A percentile compares a stretch with the other conserved stretches of the same genome.
Evolutionary conservation across 768 basidiomycete species (phyloP).

Genomic region (Thelephora aurantiotincta): DNA sequence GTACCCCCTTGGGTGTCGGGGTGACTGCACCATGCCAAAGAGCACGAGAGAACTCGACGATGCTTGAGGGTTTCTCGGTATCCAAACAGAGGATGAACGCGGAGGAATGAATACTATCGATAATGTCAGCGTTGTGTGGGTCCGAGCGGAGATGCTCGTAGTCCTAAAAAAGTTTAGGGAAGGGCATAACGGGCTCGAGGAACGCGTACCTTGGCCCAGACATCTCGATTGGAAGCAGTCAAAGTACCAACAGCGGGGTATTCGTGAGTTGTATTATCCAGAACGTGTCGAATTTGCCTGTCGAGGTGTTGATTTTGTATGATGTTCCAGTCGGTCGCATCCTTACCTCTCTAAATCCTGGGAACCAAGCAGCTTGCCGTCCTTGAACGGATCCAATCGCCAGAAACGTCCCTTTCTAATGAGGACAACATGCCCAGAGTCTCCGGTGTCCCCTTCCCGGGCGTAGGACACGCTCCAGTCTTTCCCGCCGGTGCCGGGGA

Average conservation of each 20-base stretch:
- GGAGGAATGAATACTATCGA: constrained; percentile 69
- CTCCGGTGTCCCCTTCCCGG: constrained; percentile 35
- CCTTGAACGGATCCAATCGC: constrained; percentile 52
- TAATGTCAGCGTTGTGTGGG: constrained; percentile 44
- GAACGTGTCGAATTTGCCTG: constrained; percentile 59
- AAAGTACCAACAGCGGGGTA: constrained; percentile 57
- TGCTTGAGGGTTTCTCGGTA: constrained; percentile 32
- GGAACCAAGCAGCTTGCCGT: constrained; percentile 47
- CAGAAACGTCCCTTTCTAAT: constrained; percentile 77
- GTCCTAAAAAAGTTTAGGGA: not conserved
- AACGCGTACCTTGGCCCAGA: constrained; percentile 70
- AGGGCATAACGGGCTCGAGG: not conserved
- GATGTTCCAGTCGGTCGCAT: not conserved
- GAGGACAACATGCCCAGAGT: constrained; percentile 71
- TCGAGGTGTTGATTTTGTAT: not conserved
- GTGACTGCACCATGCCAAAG: constrained; percentile 71
- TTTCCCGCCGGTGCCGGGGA: constrained; percentile 51
- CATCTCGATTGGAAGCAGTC: constrained; percentile 67
- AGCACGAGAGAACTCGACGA: constrained; percentile 48
- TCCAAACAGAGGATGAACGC: constrained; percentile 82
- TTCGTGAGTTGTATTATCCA: constrained; percentile 43
- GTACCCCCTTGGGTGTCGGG: constrained; percentile 12
- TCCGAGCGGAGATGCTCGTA: constrained; percentile 31
- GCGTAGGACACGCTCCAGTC: constrained; percentile 73
- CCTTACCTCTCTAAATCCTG: constrained; percentile 49